Evolutionary conservation across 371 early-diverging fungal genomes (phyloP), one percentile per base, ranked within the genome.

Genomic region (Rhizopus arrhizus): DNA sequence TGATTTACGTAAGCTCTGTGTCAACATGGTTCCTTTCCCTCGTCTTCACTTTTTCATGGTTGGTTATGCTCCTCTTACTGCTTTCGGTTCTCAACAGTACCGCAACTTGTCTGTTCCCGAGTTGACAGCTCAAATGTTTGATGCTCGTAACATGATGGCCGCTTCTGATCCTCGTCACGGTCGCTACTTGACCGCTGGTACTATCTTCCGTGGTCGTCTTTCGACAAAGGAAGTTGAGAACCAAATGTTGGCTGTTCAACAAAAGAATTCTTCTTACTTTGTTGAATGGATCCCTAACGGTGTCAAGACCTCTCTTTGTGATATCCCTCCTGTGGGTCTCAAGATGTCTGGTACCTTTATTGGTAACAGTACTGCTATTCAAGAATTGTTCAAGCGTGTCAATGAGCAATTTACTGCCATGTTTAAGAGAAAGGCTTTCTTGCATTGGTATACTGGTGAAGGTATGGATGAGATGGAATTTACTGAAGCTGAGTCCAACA

Each of bases 201-300:
- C 97, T 71, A 92, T 97, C 77, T 98, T 97, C 93, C 91, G 99
- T 84, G 99, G 99, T 61, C 92, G 94, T 69, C 84, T 98, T 74
- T 94, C 95, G 10, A 98, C 96, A 87, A 97, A 96, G 85, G 99
- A 99, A 74, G 96, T 98, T 22, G 99, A 99, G 64, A 96, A 97
- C 85, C 99, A 99, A 83, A 96, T 99, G 98, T 82, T 94, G 62
- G 88, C 85, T 66, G 90, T 95, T 46, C 96, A 96, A 75, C 90
- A 90, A 73, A 95, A 94, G 88, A 96, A 95, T 87, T 89, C 91
- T 33, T 85, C 92, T 15, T 92, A 94, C 87, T 99, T 99, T 81
- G 99, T 98, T 42, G 99, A 98, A 76, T 99, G 99, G 99, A 98
- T 99, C 72, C 99, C 99, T 66, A 96, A 95, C 89, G 96, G 96